Evolutionary conservation across 2,329 filamentous ascomycete species (phyloP).

Genomic region (Pseudocercospora ulei): DNA sequence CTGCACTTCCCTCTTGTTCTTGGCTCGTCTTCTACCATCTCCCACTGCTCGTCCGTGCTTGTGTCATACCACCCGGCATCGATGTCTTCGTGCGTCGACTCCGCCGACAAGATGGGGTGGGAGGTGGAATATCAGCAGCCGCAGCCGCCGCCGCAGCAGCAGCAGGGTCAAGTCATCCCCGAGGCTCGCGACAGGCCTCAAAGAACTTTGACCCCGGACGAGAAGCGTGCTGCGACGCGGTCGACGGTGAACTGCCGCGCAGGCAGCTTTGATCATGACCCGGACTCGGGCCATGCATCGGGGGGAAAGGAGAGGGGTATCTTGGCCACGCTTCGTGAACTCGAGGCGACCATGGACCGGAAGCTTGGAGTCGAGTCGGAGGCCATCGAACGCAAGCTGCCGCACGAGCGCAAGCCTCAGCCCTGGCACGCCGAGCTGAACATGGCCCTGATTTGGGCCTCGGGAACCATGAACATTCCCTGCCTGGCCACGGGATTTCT

Average conservation of each 20-base stretch:
- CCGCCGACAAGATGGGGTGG: slow-evolving; percentile 16
- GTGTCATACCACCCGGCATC: background rate
- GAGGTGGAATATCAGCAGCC: slow-evolving; percentile 24
- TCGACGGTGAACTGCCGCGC: slow-evolving; percentile 14
- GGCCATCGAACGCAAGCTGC: slow-evolving; percentile 41
- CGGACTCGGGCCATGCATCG: slow-evolving; percentile 1
- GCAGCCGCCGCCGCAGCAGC: too few species aligned
- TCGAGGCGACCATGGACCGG: slow-evolving; percentile 39
- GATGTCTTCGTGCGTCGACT: background rate
- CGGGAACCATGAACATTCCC: slow-evolving; percentile 33
- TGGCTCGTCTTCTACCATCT: too few species aligned
- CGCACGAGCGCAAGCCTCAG: slow-evolving; percentile 39
- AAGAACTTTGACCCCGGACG: slow-evolving; percentile 27
- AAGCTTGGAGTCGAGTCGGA: slow-evolving; percentile 43
- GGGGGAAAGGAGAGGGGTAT: slow-evolving; percentile 27
- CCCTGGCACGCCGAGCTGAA: slow-evolving; percentile 34
- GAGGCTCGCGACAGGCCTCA: slow-evolving; percentile 13
- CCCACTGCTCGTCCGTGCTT: too few species aligned
- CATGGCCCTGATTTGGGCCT: slow-evolving; percentile 34
- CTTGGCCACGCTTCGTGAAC: slow-evolving; percentile 30
- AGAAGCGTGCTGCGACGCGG: slow-evolving; percentile 28
- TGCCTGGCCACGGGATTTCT: slow-evolving; percentile 39
- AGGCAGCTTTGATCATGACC: slow-evolving; percentile 14
- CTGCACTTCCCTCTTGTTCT: too few species aligned
- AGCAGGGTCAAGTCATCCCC: slow-evolving; percentile 20